Percentiles rank a stretch among this genome's conserved stretches.
Conservation (phyloP, 2,329 filamentous ascomycete genomes). For the Ceratocystis smalleyi region DNA sequence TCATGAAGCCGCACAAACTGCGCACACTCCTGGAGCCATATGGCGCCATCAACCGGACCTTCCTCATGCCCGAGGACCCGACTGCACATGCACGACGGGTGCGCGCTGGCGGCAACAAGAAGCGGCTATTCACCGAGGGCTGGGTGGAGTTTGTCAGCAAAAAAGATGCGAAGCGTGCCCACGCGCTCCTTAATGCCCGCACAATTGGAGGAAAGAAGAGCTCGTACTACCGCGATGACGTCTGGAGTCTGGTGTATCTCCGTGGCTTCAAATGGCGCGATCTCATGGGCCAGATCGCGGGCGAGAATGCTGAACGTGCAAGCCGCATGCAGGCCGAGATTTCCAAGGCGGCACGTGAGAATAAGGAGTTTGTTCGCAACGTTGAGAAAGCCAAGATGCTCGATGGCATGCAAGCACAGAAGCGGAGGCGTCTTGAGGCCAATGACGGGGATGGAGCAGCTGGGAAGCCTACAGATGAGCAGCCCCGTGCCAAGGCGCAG, state of each 20-base stretch:
- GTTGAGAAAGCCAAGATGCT: constrained; percentile 68
- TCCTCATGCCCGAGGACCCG: constrained; percentile 62
- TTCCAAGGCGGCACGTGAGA: constrained; percentile 58
- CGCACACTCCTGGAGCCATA: constrained; percentile 60
- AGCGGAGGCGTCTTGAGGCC: constrained; percentile 29
- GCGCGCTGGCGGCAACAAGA: constrained; percentile 64
- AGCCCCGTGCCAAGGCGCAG: constrained; percentile 10
- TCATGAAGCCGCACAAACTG: constrained; percentile 72
- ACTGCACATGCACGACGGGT: constrained; percentile 50
- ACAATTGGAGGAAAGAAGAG: constrained; percentile 75
- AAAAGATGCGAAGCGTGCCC: constrained; percentile 59
- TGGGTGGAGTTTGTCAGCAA: constrained; percentile 75
- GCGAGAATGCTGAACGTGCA: constrained; percentile 65
- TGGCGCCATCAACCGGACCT: constrained; percentile 61
- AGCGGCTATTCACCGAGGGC: constrained; percentile 65
- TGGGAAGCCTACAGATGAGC: constrained; percentile 18
- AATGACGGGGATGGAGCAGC: constrained; percentile 18
- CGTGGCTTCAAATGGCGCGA: constrained; percentile 72
- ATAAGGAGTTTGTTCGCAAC: constrained; percentile 65
- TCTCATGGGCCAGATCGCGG: constrained; percentile 60
- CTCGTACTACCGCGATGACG: constrained; percentile 67
- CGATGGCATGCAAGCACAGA: constrained; percentile 52
- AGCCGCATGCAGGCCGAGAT: constrained; percentile 67
- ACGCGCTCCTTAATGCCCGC: constrained; percentile 59
- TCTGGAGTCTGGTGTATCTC: constrained; percentile 73